A percentile compares a stretch with the other conserved stretches of the same genome.
Evolutionary conservation across 495 filamentous ascomycete genomes (phyloP).

Genomic region (Neurospora sp.): DNA sequence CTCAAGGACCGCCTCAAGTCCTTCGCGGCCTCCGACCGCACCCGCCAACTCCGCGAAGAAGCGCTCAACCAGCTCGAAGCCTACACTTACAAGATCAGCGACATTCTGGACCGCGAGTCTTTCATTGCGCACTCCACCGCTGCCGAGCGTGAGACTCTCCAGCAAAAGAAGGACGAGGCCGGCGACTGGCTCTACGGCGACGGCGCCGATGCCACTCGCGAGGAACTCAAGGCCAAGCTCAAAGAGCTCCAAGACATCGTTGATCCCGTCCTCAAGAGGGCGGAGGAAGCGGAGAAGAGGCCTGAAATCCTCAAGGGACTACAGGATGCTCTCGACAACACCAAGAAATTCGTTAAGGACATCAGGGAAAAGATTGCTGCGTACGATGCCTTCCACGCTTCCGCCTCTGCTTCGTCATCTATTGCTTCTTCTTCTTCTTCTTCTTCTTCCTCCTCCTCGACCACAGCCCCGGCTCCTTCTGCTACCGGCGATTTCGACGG

Average conservation of each 20-base stretch:
- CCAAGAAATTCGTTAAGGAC: slow-evolving; percentile 38
- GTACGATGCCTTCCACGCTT: slow-evolving; percentile 37
- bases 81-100: slow-evolving; percentile 85
- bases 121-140: slow-evolving; percentile 62
- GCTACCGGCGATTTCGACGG: slow-evolving; percentile 48
- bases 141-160: slow-evolving; percentile 50
- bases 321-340: slow-evolving; percentile 50
- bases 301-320: slow-evolving; percentile 56
- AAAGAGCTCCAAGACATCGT: slow-evolving; percentile 63
- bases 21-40: slow-evolving; percentile 74
- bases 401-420: slow-evolving; percentile 20
- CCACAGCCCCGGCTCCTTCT: slow-evolving; percentile 22
- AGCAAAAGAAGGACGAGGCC: slow-evolving; percentile 52
- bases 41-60: slow-evolving; percentile 72
- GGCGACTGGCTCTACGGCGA: slow-evolving; percentile 90
- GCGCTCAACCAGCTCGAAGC: slow-evolving; percentile 83
- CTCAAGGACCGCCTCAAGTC: slow-evolving; percentile 65
- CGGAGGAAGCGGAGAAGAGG: slow-evolving; percentile 54
- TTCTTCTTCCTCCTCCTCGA: slow-evolving; percentile 19
- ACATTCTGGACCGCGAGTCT: slow-evolving; percentile 63
- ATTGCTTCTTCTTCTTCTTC: not conserved
- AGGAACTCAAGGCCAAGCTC: slow-evolving; percentile 60
- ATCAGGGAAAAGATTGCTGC: slow-evolving; percentile 41
- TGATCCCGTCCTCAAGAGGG: slow-evolving; percentile 55
- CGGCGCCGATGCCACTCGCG: slow-evolving; percentile 61